These are phyloP conservation scores for Stephanodiscus minutulus DNA, from an alignment of 108 stramenopile genomes.

Conservation along the genomic window DNA sequence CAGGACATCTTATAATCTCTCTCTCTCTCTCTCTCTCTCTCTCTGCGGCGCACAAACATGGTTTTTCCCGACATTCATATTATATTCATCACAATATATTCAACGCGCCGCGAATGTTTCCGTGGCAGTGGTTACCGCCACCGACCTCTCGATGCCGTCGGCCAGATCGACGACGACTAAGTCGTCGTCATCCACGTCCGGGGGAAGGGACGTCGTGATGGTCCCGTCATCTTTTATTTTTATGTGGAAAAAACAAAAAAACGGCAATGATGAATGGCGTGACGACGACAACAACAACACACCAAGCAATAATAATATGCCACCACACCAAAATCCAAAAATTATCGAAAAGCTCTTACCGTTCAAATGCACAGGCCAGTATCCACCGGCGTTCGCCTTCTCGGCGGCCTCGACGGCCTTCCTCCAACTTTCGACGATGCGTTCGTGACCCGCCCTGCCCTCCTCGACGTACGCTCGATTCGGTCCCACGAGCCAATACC, in stretches of 20 bases:
- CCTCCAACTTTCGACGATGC: constrained; percentile 57
- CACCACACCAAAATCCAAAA: too few species aligned
- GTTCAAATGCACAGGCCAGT: constrained; percentile 60
- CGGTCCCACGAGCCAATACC: constrained; percentile 37
- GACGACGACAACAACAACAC: too few species aligned
- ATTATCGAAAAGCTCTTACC: constrained; percentile 46
- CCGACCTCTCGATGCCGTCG: constrained; percentile 43
- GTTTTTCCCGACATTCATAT: too few species aligned
- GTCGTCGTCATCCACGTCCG: constrained; percentile 30
- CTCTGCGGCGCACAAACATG: too few species aligned
- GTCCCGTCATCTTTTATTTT: constrained; percentile 19
- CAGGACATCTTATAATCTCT: too few species aligned
- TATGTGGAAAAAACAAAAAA: too few species aligned
- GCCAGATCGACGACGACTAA: constrained; percentile 32
- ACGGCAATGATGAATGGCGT: too few species aligned
- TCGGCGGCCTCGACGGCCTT: constrained; percentile 61
- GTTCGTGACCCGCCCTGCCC: constrained; percentile 49
- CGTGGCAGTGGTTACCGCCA: constrained; percentile 5
- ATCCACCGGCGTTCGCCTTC: constrained; percentile 44
- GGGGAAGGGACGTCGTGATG: constrained; percentile 36
- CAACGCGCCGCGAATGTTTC: neutral
- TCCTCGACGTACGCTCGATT: constrained; percentile 38
- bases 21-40: too few species aligned
- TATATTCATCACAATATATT: too few species aligned
- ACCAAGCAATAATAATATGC: too few species aligned